phyloP scores from a whole-genome alignment of 2,329 filamentous ascomycete species.

The Cercospora berteroae region DNA sequence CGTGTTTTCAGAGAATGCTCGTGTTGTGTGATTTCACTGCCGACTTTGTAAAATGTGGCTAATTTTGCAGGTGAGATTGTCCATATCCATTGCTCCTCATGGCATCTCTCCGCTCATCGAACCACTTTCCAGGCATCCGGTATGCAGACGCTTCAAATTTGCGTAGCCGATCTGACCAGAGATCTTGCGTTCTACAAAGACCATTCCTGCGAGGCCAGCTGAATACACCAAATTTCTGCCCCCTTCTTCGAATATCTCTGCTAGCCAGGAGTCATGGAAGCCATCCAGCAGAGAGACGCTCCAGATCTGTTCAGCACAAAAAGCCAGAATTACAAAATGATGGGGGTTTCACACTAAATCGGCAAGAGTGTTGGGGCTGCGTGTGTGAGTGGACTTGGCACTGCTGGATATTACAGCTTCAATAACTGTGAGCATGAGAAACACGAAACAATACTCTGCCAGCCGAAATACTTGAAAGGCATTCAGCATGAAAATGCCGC shows the following conservation, averaged over 20 bases:
- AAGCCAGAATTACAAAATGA: neutral
- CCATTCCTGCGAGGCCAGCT: neutral
- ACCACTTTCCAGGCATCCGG: neutral
- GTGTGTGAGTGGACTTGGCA: too few species aligned
- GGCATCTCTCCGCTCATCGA: neutral
- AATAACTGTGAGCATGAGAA: too few species aligned
- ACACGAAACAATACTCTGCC: too few species aligned
- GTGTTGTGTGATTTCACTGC: neutral
- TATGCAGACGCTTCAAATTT: neutral
- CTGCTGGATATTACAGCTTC: too few species aligned
- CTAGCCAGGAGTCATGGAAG: neutral
- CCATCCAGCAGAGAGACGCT: neutral
- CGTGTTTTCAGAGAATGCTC: neutral
- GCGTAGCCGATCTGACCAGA: neutral
- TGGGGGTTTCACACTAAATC: too few species aligned
- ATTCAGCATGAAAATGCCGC: too few species aligned
- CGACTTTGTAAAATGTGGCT: neutral
- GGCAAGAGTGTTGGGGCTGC: too few species aligned
- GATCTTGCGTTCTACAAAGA: neutral
- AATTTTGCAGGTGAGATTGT: neutral
- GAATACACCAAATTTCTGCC: neutral
- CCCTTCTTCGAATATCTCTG: neutral
- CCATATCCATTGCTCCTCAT: neutral
- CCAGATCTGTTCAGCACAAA: neutral
- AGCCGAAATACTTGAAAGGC: too few species aligned